A percentile compares a stretch with the other conserved stretches of the same genome.
These are phyloP conservation scores for Truncatella angustata DNA, from an alignment of 2,329 filamentous ascomycete species.

Conservation along the genomic window DNA sequence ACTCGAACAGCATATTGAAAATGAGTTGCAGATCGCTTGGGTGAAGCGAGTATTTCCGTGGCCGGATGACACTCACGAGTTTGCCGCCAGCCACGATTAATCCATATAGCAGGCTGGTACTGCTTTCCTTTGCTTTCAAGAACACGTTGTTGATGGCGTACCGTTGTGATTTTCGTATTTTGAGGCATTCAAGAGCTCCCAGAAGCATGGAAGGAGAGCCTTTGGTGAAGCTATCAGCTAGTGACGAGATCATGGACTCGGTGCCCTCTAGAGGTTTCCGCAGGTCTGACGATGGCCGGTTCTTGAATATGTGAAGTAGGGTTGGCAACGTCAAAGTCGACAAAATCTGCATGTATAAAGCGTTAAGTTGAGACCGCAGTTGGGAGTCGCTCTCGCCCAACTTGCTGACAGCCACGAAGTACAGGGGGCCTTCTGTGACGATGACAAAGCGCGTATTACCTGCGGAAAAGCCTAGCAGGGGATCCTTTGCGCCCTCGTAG, in stretches of 20 bases:
- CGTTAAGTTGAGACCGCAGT: constrained; percentile 82
- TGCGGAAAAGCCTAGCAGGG: constrained; percentile 81
- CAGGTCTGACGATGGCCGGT: constrained; percentile 90
- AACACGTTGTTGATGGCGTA: constrained; percentile 84
- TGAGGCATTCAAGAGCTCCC: constrained; percentile 90
- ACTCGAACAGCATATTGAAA: constrained; percentile 99
- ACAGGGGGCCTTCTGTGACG: constrained; percentile 79
- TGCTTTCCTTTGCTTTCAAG: constrained; percentile 71
- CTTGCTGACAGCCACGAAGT: constrained; percentile 89
- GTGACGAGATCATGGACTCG: constrained; percentile 82
- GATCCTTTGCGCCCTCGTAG: constrained; percentile 78
- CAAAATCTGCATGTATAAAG: constrained; percentile 96
- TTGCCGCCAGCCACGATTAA: constrained; percentile 89
- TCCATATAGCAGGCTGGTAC: constrained; percentile 88
- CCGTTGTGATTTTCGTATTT: constrained; percentile 83
- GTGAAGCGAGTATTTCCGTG: constrained; percentile 91
- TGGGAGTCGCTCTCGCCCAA: constrained; percentile 91
- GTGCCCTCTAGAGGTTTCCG: constrained; percentile 88
- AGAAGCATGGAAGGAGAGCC: constrained; percentile 88
- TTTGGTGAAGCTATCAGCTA: constrained; percentile 91
- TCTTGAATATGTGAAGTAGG: constrained; percentile 81
- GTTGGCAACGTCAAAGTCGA: constrained; percentile 90
- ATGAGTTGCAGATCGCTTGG: constrained; percentile 94
- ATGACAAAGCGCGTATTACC: constrained; percentile 84
- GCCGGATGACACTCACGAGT: constrained; percentile 91